phyloP scores from a whole-genome alignment of 2,329 filamentous ascomycete genomes.

The Monosporascus sp. region DNA sequence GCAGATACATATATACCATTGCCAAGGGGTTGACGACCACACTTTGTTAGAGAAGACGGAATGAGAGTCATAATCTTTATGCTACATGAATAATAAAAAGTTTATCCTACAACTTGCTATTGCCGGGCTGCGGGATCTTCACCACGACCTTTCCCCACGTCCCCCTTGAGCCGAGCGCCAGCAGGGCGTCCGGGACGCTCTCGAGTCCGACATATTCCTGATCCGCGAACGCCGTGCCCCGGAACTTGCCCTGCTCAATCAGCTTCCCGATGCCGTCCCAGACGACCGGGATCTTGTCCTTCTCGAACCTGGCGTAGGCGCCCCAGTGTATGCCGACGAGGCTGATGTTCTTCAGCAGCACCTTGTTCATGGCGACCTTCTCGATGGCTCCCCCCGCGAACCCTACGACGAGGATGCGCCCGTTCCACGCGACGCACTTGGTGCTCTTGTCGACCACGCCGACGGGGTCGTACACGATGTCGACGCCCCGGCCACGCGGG shows the following conservation, averaged over 20 bases:
- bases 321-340: constrained; percentile 92
- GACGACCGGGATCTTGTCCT: constrained; percentile 61
- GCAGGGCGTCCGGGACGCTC: constrained; percentile 67
- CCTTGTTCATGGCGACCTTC: constrained; percentile 87
- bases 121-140: constrained; percentile 65
- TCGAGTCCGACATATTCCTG: constrained; percentile 79
- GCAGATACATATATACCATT: constrained; percentile 58
- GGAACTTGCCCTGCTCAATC: constrained; percentile 72
- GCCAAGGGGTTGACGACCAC: constrained; percentile 41
- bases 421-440: constrained; percentile 93
- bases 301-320: constrained; percentile 69
- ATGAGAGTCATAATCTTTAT: not conserved
- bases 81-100: not conserved
- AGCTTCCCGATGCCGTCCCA: constrained; percentile 80
- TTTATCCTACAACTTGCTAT: constrained; percentile 46
- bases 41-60: constrained; percentile 27
- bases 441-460: constrained; percentile 81
- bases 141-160: constrained; percentile 98
- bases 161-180: constrained; percentile 70
- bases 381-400: constrained; percentile 86
- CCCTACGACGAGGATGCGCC: constrained; percentile 78
- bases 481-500: constrained; percentile 66
- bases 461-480: constrained; percentile 94
- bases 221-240: constrained; percentile 76
- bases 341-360: constrained; percentile 87